A percentile compares a stretch with the other conserved stretches of the same genome.
These are phyloP conservation scores for Phlegmacium glaucopus DNA, from an alignment of 768 basidiomycete genomes.

Conservation along the genomic window DNA sequence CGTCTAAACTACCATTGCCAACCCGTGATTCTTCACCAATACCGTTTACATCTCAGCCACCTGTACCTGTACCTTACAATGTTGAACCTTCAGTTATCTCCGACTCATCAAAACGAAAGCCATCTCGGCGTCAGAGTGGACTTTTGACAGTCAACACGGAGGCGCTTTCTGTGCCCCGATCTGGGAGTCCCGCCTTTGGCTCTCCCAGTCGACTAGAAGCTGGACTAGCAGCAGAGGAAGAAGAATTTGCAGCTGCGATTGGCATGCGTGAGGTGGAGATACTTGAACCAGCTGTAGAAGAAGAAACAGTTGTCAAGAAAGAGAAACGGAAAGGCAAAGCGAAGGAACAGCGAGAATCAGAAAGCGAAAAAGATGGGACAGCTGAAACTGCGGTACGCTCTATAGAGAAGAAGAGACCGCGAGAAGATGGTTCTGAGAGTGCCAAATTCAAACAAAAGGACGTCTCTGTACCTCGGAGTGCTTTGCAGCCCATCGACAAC, in stretches of 20 bases:
- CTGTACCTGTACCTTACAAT: slow-evolving; percentile 15
- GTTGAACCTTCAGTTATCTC: slow-evolving; percentile 20
- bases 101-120: slow-evolving; percentile 32
- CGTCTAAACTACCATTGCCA: slow-evolving; percentile 47
- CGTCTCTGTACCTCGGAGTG: slow-evolving; percentile 55
- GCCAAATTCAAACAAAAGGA: slow-evolving; percentile 56
- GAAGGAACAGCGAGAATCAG: slow-evolving; percentile 33
- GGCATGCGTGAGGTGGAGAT: slow-evolving; percentile 31
- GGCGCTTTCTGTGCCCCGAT: slow-evolving; percentile 44
- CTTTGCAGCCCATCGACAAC: slow-evolving; percentile 42
- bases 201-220: slow-evolving; percentile 57
- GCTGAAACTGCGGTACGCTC: slow-evolving; percentile 5
- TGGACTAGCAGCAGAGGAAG: slow-evolving; percentile 56
- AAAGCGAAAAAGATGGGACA: slow-evolving; percentile 21
- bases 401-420: slow-evolving; percentile 19
- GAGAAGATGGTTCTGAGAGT: slow-evolving; percentile 30
- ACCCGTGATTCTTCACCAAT: slow-evolving; percentile 39
- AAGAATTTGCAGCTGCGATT: slow-evolving; percentile 36
- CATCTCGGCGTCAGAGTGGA: slow-evolving; percentile 48
- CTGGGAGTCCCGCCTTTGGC: slow-evolving; percentile 67
- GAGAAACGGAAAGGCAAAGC: slow-evolving; percentile 46
- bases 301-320: slow-evolving; percentile 34
- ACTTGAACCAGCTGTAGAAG: slow-evolving; percentile 31
- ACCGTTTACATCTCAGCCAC: slow-evolving; percentile 21
- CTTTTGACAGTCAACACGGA: slow-evolving; percentile 46